phyloP scores from a whole-genome alignment of 2,329 filamentous ascomycete genomes.

The Claviceps humidiphila region DNA sequence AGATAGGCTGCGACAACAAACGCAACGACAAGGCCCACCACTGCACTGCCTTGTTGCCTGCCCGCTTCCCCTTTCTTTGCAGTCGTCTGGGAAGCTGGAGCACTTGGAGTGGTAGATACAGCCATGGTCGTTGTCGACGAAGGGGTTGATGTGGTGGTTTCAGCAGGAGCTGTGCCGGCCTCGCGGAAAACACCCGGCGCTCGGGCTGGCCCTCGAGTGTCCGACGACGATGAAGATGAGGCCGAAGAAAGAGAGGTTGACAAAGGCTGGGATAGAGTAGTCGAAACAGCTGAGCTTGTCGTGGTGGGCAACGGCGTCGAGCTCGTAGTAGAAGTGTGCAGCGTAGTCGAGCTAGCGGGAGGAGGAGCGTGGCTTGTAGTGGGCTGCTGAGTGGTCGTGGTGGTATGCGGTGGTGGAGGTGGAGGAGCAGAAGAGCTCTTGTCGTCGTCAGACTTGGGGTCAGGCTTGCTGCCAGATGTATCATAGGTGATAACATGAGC shows the following conservation, averaged over 20 bases:
- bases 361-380: background rate
- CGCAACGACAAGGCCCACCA: slow-evolving; percentile 41
- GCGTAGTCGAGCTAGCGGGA: slow-evolving; percentile 1
- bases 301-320: slow-evolving; percentile 4
- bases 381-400: background rate
- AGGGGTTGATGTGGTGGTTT: background rate
- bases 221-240: slow-evolving; percentile 4
- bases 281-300: slow-evolving; percentile 4
- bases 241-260: slow-evolving; percentile 6
- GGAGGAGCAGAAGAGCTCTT: slow-evolving; percentile 2
- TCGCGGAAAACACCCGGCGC: slow-evolving; percentile 41
- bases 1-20: slow-evolving; percentile 39
- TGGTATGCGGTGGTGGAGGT: slow-evolving; percentile 2
- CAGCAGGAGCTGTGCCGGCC: slow-evolving; percentile 24
- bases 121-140: slow-evolving; percentile 9
- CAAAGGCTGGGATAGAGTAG: slow-evolving; percentile 2
- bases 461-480: slow-evolving; percentile 24
- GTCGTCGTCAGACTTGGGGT: slow-evolving; percentile 9
- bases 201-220: slow-evolving; percentile 13
- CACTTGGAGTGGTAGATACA: slow-evolving; percentile 15
- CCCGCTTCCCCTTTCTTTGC: slow-evolving; percentile 31
- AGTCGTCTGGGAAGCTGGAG: slow-evolving; percentile 17
- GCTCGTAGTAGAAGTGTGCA: background rate
- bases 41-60: slow-evolving; percentile 34
- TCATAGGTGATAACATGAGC: slow-evolving; percentile 55